These are phyloP conservation scores for Chaetoscypha palmicola DNA, from an alignment of 2,329 filamentous ascomycete genomes.

Conservation along the genomic window DNA sequence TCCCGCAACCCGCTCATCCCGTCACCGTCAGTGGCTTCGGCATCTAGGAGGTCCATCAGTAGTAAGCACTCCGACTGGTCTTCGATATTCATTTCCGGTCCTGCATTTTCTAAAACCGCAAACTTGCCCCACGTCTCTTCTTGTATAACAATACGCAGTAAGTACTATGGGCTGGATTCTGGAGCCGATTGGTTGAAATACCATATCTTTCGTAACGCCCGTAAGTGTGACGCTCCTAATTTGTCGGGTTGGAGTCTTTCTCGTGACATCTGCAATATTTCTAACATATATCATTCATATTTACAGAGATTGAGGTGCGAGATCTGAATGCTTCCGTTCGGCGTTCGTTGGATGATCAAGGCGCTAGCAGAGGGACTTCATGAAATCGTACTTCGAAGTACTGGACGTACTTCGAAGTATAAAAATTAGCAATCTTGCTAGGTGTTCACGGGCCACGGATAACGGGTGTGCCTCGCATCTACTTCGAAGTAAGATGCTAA, in stretches of 20 bases:
- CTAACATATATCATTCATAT: no score
- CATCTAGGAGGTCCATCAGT: not conserved
- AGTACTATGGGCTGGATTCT: no score
- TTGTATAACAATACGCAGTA: not conserved
- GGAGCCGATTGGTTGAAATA: no score
- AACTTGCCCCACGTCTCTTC: slow-evolving; percentile 2
- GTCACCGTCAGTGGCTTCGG: slow-evolving; percentile 16
- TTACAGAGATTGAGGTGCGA: no score
- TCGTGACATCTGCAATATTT: no score
- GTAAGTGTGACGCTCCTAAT: no score
- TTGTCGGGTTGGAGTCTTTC: no score
- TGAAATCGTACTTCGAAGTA: not conserved
- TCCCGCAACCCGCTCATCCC: slow-evolving; percentile 11
- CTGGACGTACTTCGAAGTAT: not conserved
- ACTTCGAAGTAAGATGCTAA: no score
- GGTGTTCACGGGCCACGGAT: slow-evolving; percentile 3
- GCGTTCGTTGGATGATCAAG: no score
- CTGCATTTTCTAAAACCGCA: slow-evolving; percentile 16
- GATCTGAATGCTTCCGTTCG: no score
- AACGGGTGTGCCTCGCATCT: no score
- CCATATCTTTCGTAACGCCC: no score
- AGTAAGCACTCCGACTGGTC: not conserved
- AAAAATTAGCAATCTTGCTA: not conserved
- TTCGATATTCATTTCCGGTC: slow-evolving; percentile 24
- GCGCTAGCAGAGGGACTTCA: not conserved